Percentiles rank a stretch among this genome's conserved stretches.
phyloP scores from a whole-genome alignment of 306 rosid species.

The Psophocarpus tetragonolobus region DNA sequence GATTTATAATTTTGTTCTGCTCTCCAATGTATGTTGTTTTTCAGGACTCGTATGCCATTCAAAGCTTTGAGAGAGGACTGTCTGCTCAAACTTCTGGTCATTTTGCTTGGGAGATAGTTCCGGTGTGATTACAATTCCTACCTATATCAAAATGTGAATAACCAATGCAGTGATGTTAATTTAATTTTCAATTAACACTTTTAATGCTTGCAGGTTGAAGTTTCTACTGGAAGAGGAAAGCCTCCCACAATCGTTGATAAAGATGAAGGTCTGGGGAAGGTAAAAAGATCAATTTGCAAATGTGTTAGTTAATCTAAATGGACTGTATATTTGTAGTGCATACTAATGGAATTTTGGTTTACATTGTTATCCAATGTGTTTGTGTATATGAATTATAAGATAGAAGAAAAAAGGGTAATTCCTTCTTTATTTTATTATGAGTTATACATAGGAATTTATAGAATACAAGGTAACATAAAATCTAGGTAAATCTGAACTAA shows the following conservation, averaged over 20 bases:
- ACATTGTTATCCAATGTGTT: not conserved
- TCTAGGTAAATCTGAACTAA: too few relatives aligned
- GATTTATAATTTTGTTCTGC: slow-evolving; percentile 12
- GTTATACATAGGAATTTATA: too few relatives aligned
- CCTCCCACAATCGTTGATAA: slow-evolving; percentile 59
- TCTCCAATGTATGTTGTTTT: slow-evolving; percentile 15
- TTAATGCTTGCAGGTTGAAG: slow-evolving; percentile 64
- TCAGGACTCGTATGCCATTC: slow-evolving; percentile 83
- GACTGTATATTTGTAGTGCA: slow-evolving; percentile 3
- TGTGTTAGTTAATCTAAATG: slow-evolving; percentile 15
- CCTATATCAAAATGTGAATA: not conserved
- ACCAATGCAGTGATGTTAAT: not conserved
- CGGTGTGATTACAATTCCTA: slow-evolving; percentile 54
- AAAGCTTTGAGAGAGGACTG: slow-evolving; percentile 81
- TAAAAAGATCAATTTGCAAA: slow-evolving; percentile 36
- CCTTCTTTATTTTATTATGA: too few relatives aligned
- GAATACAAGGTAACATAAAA: too few relatives aligned
- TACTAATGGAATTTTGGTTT: slow-evolving; percentile 12
- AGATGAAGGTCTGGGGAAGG: slow-evolving; percentile 91
- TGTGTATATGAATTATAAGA: not conserved
- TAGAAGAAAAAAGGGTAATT: too few relatives aligned
- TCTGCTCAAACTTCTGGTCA: slow-evolving; percentile 72
- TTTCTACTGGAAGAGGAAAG: slow-evolving; percentile 71
- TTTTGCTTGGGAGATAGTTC: slow-evolving; percentile 88
- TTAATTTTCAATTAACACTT: slow-evolving; percentile 33